Conservation (phyloP, 2,329 filamentous ascomycete genomes). For the Fusarium tupiense region DNA sequence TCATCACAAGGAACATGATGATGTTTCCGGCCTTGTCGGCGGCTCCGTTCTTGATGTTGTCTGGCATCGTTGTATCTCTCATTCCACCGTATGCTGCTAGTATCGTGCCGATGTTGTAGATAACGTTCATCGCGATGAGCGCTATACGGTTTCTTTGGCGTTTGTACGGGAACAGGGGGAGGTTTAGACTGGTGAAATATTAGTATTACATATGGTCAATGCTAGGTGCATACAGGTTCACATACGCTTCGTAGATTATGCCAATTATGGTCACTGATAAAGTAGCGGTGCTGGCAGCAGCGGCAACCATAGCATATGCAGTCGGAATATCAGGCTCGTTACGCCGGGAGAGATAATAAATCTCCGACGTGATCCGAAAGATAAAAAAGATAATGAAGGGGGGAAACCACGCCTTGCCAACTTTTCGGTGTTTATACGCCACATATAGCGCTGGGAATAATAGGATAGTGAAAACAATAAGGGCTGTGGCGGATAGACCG, state of each 20-base stretch:
- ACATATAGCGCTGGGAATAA: neutral
- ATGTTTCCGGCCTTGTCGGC: neutral
- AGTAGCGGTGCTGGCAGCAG: neutral
- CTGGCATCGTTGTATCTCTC: neutral
- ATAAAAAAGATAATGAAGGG: neutral
- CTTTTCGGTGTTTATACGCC: neutral
- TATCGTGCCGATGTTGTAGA: neutral
- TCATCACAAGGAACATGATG: neutral
- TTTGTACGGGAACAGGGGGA: neutral
- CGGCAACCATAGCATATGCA: neutral
- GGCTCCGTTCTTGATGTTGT: neutral
- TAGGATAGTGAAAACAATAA: neutral
- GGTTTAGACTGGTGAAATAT: neutral
- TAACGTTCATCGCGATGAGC: neutral
- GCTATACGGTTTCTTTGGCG: neutral
- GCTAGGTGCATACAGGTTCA: neutral
- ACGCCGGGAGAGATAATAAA: neutral
- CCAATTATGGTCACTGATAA: neutral
- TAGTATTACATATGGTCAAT: fast-evolving
- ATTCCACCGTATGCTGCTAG: neutral
- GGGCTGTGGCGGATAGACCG: neutral
- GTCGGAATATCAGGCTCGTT: neutral
- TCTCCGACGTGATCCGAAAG: neutral
- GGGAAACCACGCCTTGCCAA: neutral
- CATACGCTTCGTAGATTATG: neutral